A percentile compares a stretch with the other conserved stretches of the same genome.
These are phyloP conservation scores for Voacanga thouarsii DNA, from an alignment of 257 asterid genomes.

Conservation along the genomic window DNA sequence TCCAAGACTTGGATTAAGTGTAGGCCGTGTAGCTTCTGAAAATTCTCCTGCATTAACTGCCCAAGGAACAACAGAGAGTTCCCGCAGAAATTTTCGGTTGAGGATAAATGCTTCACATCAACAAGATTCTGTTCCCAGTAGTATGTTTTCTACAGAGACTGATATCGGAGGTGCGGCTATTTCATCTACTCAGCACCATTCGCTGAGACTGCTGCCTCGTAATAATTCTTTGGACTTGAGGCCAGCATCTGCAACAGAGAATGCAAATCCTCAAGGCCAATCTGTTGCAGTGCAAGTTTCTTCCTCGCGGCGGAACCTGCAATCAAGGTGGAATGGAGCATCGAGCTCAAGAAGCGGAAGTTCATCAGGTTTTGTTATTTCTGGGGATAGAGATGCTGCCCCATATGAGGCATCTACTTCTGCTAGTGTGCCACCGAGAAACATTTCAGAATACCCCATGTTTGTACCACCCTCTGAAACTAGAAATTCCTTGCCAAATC, in stretches of 20 bases:
- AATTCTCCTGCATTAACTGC: slow-evolving; percentile 34
- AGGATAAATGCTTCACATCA: slow-evolving; percentile 57
- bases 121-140: slow-evolving; percentile 36
- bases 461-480: slow-evolving; percentile 51
- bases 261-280: slow-evolving; percentile 29
- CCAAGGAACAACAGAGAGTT: slow-evolving; percentile 39
- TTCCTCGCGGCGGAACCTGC: slow-evolving; percentile 38
- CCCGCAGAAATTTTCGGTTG: slow-evolving; percentile 59
- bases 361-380: slow-evolving; percentile 28
- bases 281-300: slow-evolving; percentile 33
- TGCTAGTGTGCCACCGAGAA: slow-evolving; percentile 53
- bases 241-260: slow-evolving; percentile 41
- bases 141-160: slow-evolving; percentile 30
- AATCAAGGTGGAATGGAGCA: slow-evolving; percentile 56
- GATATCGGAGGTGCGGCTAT: slow-evolving; percentile 33
- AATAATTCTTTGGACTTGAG: slow-evolving; percentile 32
- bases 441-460: slow-evolving; percentile 72
- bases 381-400: slow-evolving; percentile 28
- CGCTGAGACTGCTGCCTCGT: slow-evolving; percentile 41
- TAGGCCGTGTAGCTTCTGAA: slow-evolving; percentile 40
- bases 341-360: slow-evolving; percentile 48
- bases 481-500: slow-evolving; percentile 49
- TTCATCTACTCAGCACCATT: slow-evolving; percentile 37
- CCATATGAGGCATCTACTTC: slow-evolving; percentile 38
- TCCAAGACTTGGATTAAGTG: slow-evolving; percentile 61